Conservation (phyloP, 2,329 filamentous ascomycete species). For the Chaetomium sp. region DNA sequence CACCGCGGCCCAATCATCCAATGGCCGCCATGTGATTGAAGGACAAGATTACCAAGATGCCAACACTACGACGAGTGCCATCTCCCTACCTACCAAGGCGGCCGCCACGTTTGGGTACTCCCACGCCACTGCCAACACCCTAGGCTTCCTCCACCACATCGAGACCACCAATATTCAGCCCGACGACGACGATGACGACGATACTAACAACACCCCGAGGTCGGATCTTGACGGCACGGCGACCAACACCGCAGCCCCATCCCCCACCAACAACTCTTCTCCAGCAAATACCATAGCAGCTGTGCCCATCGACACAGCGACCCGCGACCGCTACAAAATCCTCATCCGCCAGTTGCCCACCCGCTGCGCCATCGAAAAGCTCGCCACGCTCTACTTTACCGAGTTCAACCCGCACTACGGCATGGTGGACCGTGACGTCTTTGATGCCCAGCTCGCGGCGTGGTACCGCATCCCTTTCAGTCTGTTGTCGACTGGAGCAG, state of each 20-base stretch:
- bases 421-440: slow-evolving; percentile 47
- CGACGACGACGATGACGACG: not conserved
- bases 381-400: slow-evolving; percentile 49
- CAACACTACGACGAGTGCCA: not conserved
- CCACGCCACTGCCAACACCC: slow-evolving; percentile 8
- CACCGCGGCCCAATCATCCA: not conserved
- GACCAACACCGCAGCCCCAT: not conserved
- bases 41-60: not conserved
- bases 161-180: not conserved
- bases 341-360: slow-evolving; percentile 53
- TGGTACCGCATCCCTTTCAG: slow-evolving; percentile 52
- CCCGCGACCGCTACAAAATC: slow-evolving; percentile 49
- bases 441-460: slow-evolving; percentile 43
- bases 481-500: slow-evolving; percentile 28
- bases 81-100: slow-evolving; percentile 1
- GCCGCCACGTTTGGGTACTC: slow-evolving; percentile 11
- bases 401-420: slow-evolving; percentile 56
- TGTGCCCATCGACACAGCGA: not conserved
- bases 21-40: not conserved
- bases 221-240: not conserved
- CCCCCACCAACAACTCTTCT: not conserved
- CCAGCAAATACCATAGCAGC: not conserved
- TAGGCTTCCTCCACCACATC: slow-evolving; percentile 11
- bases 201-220: not conserved
- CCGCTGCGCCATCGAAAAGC: slow-evolving; percentile 46